Base-by-base conservation (phyloP, 208 protist genomes). In the Vickermania ingenoplastis region DNA sequence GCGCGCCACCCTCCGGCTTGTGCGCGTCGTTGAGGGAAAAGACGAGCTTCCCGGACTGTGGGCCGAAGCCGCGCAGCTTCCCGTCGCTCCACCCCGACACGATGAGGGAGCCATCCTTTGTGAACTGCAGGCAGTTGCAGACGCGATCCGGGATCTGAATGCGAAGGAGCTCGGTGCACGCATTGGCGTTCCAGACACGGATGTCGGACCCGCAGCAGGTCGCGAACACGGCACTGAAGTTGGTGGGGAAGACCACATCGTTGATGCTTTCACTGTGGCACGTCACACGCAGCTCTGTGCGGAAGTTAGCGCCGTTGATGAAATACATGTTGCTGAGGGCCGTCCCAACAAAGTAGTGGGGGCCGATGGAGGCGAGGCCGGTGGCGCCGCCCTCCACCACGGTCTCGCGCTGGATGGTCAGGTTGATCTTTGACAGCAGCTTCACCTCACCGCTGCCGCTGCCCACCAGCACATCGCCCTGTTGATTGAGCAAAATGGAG, bases 11-110 rank as follows among this genome's bases (percentile, higher is more conserved):
- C 55, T 92, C 77, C 29, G 78, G 78, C 66, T 94, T 95, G 77
- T 98, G 96, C 2, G 94, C 96, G 71, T 98, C 95, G 69, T 97
- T 93, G 54, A 98, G 94, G 13, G 94, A 95, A 73, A 95, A 97
- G n/a, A 97, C 65, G 22, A 98, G 81, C 59, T 95, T 95, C 27
- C 96, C 96, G 1, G 81, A 91, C 75, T 98, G 90, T 51, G 96
- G 96, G 2, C 92, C 93, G 67, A 98, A 98, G 27, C 78, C 88
- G 25, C 96, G 91, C 31, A 98, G 77, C 65, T 96, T 96, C 28
- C 96, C 96, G 70, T 98, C 96, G 75, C 75, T 92, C 94, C 94
- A 97, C 28, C 93, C 88, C 48, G 90, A 92, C 45, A 91, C 81
- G 71, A 98, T 97, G 52, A 90, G 73, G 29, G 77, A 90, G 65